Evolutionary conservation across 352 stramenopile genomes (phyloP).

Genomic region (Globisporangium paddicum): DNA sequence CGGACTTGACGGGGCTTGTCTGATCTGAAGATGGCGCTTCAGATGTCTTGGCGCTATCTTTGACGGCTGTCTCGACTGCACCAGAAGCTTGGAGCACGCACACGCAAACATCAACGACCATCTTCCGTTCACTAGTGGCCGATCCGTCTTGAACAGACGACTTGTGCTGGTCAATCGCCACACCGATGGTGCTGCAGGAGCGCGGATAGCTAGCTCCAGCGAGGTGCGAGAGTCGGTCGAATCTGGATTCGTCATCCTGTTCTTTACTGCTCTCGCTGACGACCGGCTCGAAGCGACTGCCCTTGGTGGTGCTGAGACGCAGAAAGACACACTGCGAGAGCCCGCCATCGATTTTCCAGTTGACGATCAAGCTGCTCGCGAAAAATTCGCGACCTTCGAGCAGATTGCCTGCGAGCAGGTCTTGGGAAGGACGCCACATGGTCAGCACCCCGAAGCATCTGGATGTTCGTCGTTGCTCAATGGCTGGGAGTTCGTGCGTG

Average conservation of each 20-base stretch:
- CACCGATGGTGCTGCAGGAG: conserved; percentile 5
- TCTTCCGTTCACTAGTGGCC: conserved; percentile 11
- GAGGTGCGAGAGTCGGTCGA: conserved; percentile 1
- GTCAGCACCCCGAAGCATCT: conserved; percentile 43
- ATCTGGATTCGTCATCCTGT: conserved; percentile 9
- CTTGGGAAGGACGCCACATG: conserved; percentile 57
- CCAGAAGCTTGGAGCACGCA: conserved; percentile 34
- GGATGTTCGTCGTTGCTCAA: not conserved
- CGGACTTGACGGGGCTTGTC: conserved; percentile 5
- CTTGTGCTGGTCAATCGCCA: conserved; percentile 12
- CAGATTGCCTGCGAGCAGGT: conserved; percentile 34
- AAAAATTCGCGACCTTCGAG: conserved; percentile 55
- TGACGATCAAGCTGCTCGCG: conserved; percentile 54
- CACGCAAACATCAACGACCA: conserved; percentile 46
- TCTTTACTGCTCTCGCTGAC: conserved; percentile 19
- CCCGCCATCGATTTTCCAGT: conserved; percentile 53
- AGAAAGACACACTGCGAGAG: conserved; percentile 35
- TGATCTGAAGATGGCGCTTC: conserved; percentile 8
- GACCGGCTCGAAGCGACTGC: conserved; percentile 24
- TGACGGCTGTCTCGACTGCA: conserved; percentile 17
- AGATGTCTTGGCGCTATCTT: conserved; percentile 16
- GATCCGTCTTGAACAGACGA: conserved; percentile 5
- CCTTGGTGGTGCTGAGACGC: conserved; percentile 60
- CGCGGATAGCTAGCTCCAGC: not conserved
- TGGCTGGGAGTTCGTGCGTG: conserved; percentile 25